These are phyloP conservation scores for Rubus idaeus DNA, from an alignment of 306 rosid genomes.

Conservation along the genomic window DNA sequence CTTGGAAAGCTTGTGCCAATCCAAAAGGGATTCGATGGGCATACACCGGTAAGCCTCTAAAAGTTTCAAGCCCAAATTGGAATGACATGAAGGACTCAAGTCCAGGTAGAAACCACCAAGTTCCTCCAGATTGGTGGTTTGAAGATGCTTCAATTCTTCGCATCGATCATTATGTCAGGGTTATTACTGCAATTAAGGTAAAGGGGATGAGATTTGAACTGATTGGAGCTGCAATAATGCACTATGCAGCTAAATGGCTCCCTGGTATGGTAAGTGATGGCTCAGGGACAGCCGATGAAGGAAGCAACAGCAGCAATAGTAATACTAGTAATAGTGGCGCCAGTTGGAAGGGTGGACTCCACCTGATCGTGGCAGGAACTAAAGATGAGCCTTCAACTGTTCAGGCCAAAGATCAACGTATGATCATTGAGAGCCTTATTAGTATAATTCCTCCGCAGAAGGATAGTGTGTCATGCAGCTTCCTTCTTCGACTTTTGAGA, in stretches of 20 bases:
- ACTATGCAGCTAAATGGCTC: slow-evolving; percentile 85
- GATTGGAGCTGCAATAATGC: slow-evolving; percentile 79
- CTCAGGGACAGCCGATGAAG: slow-evolving; percentile 49
- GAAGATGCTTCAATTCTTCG: slow-evolving; percentile 89
- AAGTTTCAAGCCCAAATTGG: slow-evolving; percentile 77
- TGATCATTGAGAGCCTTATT: slow-evolving; percentile 87
- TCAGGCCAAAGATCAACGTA: slow-evolving; percentile 81
- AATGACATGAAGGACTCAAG: slow-evolving; percentile 75
- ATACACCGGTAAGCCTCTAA: slow-evolving; percentile 66
- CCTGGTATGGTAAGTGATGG: slow-evolving; percentile 58
- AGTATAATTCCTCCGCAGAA: slow-evolving; percentile 96
- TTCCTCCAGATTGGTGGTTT: slow-evolving; percentile 99
- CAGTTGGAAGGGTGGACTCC: slow-evolving; percentile 81
- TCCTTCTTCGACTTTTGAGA: slow-evolving; percentile 85
- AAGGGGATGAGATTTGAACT: slow-evolving; percentile 91
- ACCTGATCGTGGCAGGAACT: slow-evolving; percentile 66
- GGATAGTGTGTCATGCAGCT: slow-evolving; percentile 92
- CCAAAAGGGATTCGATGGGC: slow-evolving; percentile 97
- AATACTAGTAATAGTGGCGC: slow-evolving; percentile 34
- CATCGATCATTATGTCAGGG: slow-evolving; percentile 93
- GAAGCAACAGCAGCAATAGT: slow-evolving; percentile 40
- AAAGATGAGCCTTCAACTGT: slow-evolving; percentile 53
- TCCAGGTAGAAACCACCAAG: slow-evolving; percentile 76
- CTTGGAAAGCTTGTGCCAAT: slow-evolving; percentile 99
- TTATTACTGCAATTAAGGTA: slow-evolving; percentile 88